phyloP scores from a whole-genome alignment of 106 monocot genomes.

The Apostasia shenzhenica region DNA sequence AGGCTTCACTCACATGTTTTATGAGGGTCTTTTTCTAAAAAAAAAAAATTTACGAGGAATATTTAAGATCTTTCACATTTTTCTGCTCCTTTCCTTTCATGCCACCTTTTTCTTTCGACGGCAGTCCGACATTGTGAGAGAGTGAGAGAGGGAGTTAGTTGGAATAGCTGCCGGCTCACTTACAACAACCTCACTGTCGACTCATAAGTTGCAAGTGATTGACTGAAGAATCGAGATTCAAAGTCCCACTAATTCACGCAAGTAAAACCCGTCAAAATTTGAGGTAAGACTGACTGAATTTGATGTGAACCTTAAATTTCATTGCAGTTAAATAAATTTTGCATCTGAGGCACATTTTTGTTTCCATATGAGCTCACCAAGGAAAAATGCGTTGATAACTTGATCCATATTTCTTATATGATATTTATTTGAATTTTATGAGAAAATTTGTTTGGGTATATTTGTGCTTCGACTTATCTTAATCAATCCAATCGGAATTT shows the following conservation, averaged over 20 bases:
- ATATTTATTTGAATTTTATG: slow-evolving; percentile 19
- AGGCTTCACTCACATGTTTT: too few species aligned
- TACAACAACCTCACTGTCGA: background rate
- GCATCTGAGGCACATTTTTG: slow-evolving; percentile 21
- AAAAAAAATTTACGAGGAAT: slow-evolving; percentile 18
- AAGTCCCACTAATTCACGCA: too few species aligned
- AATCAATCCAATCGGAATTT: too few species aligned
- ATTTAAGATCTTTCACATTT: background rate
- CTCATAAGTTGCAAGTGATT: slow-evolving; percentile 36
- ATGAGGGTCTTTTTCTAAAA: slow-evolving; percentile 1
- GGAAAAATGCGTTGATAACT: slow-evolving; percentile 37
- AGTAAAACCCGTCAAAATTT: too few species aligned
- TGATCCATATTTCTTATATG: slow-evolving; percentile 20
- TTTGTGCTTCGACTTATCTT: too few species aligned
- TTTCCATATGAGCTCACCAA: slow-evolving; percentile 30
- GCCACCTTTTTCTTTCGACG: background rate
- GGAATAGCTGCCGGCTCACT: background rate
- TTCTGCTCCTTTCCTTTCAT: too few species aligned
- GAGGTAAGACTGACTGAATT: too few species aligned
- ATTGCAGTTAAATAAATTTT: slow-evolving; percentile 37
- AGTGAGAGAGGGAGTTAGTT: background rate
- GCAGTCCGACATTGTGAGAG: background rate
- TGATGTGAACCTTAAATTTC: background rate
- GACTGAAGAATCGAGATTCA: slow-evolving; percentile 4
- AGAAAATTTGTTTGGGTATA: background rate